Percentiles rank a stretch among this genome's conserved stretches.
These are phyloP conservation scores for Neurospora sp. DNA, from an alignment of 495 filamentous ascomycete genomes.

Conservation along the genomic window DNA sequence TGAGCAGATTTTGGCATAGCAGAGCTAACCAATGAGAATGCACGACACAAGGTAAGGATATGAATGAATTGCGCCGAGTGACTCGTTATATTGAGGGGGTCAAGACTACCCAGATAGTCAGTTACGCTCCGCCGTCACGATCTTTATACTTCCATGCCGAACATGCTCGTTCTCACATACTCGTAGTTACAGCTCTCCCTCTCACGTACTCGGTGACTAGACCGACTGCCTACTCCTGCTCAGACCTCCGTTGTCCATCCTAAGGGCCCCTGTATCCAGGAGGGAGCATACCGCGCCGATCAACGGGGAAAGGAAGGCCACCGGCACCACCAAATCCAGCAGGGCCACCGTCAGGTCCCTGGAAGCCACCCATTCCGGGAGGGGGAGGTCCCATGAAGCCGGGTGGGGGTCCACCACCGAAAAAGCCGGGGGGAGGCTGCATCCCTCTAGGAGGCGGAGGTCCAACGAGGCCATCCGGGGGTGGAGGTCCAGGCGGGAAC, in stretches of 20 bases:
- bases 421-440: constrained; percentile 41
- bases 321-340: constrained; percentile 4
- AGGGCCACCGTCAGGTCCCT: constrained; percentile 31
- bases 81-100: background rate
- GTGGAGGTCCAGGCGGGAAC: constrained; percentile 28
- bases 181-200: background rate
- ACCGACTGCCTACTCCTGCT: background rate
- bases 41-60: background rate
- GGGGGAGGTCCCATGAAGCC: constrained; percentile 28
- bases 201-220: background rate
- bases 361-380: constrained; percentile 38
- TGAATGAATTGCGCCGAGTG: background rate
- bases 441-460: constrained; percentile 28
- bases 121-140: background rate
- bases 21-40: background rate
- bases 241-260: background rate
- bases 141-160: background rate
- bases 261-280: constrained; percentile 4
- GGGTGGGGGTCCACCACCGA: constrained; percentile 28
- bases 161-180: background rate
- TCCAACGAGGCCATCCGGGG: constrained; percentile 33
- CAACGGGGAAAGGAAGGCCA: constrained; percentile 2
- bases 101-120: background rate
- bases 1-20: background rate
- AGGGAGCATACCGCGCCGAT: constrained; percentile 11